Base-by-base conservation (phyloP, 2,329 filamentous ascomycete species). In the Hirsutella rhossiliensis region DNA sequence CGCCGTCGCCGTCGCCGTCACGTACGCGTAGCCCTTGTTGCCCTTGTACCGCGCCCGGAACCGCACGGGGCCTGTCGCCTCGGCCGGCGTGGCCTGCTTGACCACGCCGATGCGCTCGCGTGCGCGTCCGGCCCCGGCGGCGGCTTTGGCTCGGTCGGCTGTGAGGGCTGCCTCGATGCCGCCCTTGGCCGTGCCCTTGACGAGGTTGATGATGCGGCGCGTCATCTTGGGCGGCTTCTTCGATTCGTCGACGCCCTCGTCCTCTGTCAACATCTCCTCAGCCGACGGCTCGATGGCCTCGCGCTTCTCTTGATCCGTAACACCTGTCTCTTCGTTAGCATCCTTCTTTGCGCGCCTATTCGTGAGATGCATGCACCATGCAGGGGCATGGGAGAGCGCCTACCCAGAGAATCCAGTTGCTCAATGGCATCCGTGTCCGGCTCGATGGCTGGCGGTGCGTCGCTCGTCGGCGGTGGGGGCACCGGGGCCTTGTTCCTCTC, bases 401-500 rank as follows among this genome's bases (percentile, higher is more conserved):
- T 51, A 65, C 62, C 62, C 28, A 65, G 41, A 45, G 62, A 53
- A 1, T 62, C 57, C 3, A 64, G 46, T 7, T 57, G 50, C n/a
- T 63, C 58, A 3, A 62, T 65, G 1, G 66, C 67, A 9, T 71
- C 67, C 2, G 68, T 64, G 29, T 75, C 67, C 1, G 69, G 60
- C 20, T 60, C 50, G 2, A 63, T 54, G 0, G 65, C 59, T 0
- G 69, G 67, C 0, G 63, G 58, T 0, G 56, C 53, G 18, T 57
- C 54, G 3, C 61, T 58, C 0, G 54, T 50, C 0, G 69, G 70
- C 0, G 73, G 72, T 0, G 75, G 80, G 0, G 86, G 85, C 0
- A 94, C 62, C 0, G 87, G 87, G 0, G 84, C 81, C 51, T 84
- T 84, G 62, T 89, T 89, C 11, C 76, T 77, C 62, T 94, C 87